A percentile compares a stretch with the other conserved stretches of the same genome.
Conservation (phyloP, 805 yeast genomes). For the Schwanniomyces pseudopolymorphus region DNA sequence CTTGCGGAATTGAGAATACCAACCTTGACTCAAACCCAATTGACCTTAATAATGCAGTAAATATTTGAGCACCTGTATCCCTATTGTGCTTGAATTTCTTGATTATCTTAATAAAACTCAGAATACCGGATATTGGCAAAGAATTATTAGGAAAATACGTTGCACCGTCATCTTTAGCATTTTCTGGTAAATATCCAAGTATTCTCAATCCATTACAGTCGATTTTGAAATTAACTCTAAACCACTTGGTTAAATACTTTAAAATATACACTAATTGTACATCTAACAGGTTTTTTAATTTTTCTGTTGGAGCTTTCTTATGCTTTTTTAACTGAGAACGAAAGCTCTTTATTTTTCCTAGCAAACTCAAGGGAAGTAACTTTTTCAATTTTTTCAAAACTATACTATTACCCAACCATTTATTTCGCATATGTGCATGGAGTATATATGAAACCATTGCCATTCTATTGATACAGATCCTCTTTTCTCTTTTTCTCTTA, state of each 20-base stretch:
- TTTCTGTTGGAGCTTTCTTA: neutral
- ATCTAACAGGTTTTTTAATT: constrained; percentile 8
- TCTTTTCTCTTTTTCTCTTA: constrained; percentile 5
- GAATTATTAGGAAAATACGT: constrained; percentile 23
- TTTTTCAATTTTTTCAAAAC: constrained; percentile 22
- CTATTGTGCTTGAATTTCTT: constrained; percentile 28
- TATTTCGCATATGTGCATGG: constrained; percentile 20
- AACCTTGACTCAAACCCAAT: constrained; percentile 30
- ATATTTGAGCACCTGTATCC: constrained; percentile 33
- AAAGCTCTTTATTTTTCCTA: constrained; percentile 16
- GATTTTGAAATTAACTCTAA: constrained; percentile 27
- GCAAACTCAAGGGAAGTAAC: constrained; percentile 21
- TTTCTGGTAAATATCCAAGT: constrained; percentile 23
- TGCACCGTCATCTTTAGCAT: neutral
- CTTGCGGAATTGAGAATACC: constrained; percentile 30
- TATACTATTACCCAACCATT: constrained; percentile 14
- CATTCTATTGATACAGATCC: constrained; percentile 17
- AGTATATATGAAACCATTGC: constrained; percentile 22
- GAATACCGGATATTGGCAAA: constrained; percentile 6
- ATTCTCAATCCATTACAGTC: constrained; percentile 29
- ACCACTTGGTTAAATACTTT: constrained; percentile 35
- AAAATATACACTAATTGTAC: constrained; percentile 25
- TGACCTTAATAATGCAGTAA: constrained; percentile 26
- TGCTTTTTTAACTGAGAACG: constrained; percentile 7
- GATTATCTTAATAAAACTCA: constrained; percentile 12